phyloP scores from a whole-genome alignment of 331 rosid species.

The Prunus yedoensis region DNA sequence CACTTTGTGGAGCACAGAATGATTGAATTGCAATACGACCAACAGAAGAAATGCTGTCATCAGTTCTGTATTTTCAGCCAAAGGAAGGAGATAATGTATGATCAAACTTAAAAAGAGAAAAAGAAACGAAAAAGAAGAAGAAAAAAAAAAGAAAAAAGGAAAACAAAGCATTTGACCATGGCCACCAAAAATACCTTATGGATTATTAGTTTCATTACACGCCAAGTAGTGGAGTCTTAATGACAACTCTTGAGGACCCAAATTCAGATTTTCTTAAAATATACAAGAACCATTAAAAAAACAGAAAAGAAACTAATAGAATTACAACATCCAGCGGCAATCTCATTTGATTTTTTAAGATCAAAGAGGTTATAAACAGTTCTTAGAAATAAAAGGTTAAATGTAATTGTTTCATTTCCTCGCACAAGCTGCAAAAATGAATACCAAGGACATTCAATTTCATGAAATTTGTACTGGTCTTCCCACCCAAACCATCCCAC shows the following conservation, averaged over 20 bases:
- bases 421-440: neutral
- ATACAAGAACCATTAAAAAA: neutral
- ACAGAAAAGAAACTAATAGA: neutral
- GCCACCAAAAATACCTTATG: neutral
- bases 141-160: neutral
- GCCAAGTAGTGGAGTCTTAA: neutral
- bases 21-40: slow-evolving; percentile 75
- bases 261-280: neutral
- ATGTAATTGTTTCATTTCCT: neutral
- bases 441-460: neutral
- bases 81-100: slow-evolving; percentile 22
- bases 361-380: too few relatives aligned
- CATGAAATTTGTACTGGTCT: neutral
- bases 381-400: too few relatives aligned
- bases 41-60: slow-evolving; percentile 42
- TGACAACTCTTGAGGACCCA: neutral
- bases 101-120: neutral
- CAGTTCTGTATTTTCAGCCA: slow-evolving; percentile 41
- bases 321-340: neutral
- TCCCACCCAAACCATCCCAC: neutral
- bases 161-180: neutral
- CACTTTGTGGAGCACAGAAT: slow-evolving; percentile 82
- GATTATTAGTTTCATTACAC: neutral
- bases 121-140: neutral
- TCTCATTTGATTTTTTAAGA: too few relatives aligned